Base-by-base conservation (phyloP, 1,284 basidiomycete species). In the Takashimella tepidaria region DNA sequence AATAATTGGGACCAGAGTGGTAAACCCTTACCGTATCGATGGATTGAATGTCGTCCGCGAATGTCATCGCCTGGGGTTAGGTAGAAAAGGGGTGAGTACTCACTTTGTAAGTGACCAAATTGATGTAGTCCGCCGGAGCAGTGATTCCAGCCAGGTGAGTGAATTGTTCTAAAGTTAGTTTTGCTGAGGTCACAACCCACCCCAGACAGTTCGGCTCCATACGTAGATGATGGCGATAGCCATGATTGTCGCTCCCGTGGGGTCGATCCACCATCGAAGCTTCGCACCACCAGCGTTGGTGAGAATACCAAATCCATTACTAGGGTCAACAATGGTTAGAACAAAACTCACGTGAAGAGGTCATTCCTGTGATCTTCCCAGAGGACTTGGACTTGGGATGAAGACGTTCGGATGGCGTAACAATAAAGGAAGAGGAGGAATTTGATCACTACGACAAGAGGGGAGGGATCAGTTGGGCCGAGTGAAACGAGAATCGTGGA, bases 331-430 rank as follows among this genome's bases (percentile, higher is more conserved):
- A 61, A 90, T 5, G 25, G n/a, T 4, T 16, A 43, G 31, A 5
- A 16, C n/a, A 31, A 37, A 16, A 58, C 70, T 62, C 55, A 92
- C 73, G 91, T 84, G 72, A 85, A 90, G 23, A 93, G 72, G 67
- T 95, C 92, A 64, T 95, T 95, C 57, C 90, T 79, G 65, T 97
- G 93, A 69, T 97, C 93, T 72, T 96, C 90, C 88, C 91, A 98
- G 22, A 98, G 81, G 4, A 97, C 85, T 51, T 85, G 83, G 1
- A 98, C 92, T 72, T 98, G 95, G 62, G 87, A 91, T 6, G 88
- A 91, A 58, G 83, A 83, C 41, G 81, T 81, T 41, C 89, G 83
- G 50, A 95, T 80, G 2, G 87, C 82, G 62, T 79, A 84, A 73
- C 92, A 95, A 75, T 93, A 95, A 4, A 92, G 43, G 76, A 96